Evolutionary conservation across 2,329 filamentous ascomycete species (phyloP), one percentile per base, ranked within the genome.

Genomic region (Gaeumannomyces tritici): DNA sequence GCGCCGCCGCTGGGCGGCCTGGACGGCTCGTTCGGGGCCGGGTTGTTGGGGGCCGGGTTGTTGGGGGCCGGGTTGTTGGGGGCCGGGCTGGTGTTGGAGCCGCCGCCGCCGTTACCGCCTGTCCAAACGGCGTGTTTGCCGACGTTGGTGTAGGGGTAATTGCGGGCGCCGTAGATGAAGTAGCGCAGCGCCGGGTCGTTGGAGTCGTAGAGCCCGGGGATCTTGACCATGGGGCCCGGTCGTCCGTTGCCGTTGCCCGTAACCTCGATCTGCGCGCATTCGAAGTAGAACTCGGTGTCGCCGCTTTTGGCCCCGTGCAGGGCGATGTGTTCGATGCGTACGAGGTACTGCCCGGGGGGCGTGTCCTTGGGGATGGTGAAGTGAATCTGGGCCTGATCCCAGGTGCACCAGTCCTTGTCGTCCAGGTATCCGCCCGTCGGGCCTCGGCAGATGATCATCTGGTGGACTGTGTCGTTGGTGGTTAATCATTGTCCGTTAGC

Each of bases 131-230:
- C 24, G 42, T 51, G 42, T 21, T 51, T 51, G 42, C 42, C 42
- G 42, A 51, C 11, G 42, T 51, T 51, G 42, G 42, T 51, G 42
- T 51, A 51, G 21, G 42, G 42, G 42, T 51, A 51, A 7, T n/a
- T 51, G 42, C 21, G 42, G 1, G 83, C 84, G 6, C 84, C 84
- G 66, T 86, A 87, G 4, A 83, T 86, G 66, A 86, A 87, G 70
- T 87, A 88, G 42, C 76, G 76, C 13, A 62, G 61, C 21, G 55
- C 61, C 28, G 61, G 56, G 29, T 55, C 47, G 54, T 51, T 55
- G 29, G 61, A 31, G 7, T 24, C n/a, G 57, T 62, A 62, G 13
- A 35, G 47, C 5, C 61, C 61, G 5, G 61, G 61, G 57, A 62
- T 57, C 12, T 55, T 15, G 27, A 62, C 61, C 35, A 59, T 33